Evolutionary conservation across 1,284 basidiomycete genomes (phyloP), one percentile per base, ranked within the genome.

Genomic region (Caloboletus inedulis): DNA sequence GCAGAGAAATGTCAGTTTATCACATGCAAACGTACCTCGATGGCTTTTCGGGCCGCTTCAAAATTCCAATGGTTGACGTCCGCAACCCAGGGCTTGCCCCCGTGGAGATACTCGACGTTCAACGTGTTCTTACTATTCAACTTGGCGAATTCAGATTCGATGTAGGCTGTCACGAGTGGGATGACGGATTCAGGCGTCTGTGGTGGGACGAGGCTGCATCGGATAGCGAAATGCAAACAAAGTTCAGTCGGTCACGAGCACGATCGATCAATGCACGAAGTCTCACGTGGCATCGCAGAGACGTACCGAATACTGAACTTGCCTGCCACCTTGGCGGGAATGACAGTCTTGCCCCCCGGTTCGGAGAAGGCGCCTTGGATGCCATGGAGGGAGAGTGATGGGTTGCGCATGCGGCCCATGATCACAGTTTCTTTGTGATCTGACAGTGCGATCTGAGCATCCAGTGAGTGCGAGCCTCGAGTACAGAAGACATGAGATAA

Each of bases 351-450:
- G 42, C 82, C 85, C 7, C 92, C 92, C 1, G 82, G 79, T 6
- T 88, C 90, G 55, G 85, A 91, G 78, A 98, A 98, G 5, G 95
- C 97, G 51, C 97, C 96, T 72, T 98, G 94, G 64, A 99, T 96
- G 25, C 96, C 97, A 72, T 99, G 96, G 16, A 99, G 74, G 4
- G 93, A 96, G 54, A 99, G 80, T 56, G 87, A 90, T 1, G 94
- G 93, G 71, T 86, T 82, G 45, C 88, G 80, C 91, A 93, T 93
- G 60, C 92, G 84, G 33, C 86, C 90, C 93, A 96, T 97, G 44
- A 97, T 75, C 5, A 91, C 87, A n/a, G 79, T 75, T 30, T 87
- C 83, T 70, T 94, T 95, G 71, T 96, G 88, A 10, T 83, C 74
- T 4, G 85, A 87, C 44, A 98, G 69, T 0, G 91, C 87, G 19